Evolutionary conservation across 164 flowering plant genomes (phyloP), one percentile per base, ranked within the genome.

Genomic region (Aristolochia fimbriata): DNA sequence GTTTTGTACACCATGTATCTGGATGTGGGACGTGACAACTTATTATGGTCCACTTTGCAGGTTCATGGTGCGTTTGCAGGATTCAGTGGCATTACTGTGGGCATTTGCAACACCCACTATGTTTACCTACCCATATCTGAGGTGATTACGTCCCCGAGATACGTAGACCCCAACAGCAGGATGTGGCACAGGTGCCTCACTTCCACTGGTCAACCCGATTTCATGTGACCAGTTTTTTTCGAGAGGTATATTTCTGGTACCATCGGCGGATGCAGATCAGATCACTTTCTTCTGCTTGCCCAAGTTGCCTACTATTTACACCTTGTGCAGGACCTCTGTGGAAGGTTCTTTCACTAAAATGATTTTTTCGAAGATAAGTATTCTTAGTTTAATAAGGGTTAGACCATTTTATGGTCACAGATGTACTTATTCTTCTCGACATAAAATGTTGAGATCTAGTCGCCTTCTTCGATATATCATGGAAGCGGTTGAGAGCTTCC

Each of bases 41-140:
- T 13, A 51, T 23, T 52, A 17, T 49, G 52, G 56, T 23, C 15
- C 15, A 15, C 56, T 37, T 52, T 52, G 56, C 75, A 78, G 82
- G 82, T 78, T 13, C 83, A 79, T 65, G 83, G 83, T 59, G 80
- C 83, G 47, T 79, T 79, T 61, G 83, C 83, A 3, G 83, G 80
- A 20, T 76, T 54, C 61, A 74, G 83, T 50, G 80, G 78, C 15
- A 76, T 79, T n/a, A 74, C 80, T 1, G 75, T 76, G 41, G 80
- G 80, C 60, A 70, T 76, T 49, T 79, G 80, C 67, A 77, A 79
- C 66, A 73, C 69, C 23, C 80, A 79, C 57, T 79, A 79, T 30
- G 83, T 77, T 10, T 76, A 74, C 68, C 74, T 79, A 24, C 83
- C 80, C 2, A 76, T 76, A 30, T 71, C 77, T 0, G 80, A 79